Conservation (phyloP, 106 monocot species). For the Apostasia shenzhenica region DNA sequence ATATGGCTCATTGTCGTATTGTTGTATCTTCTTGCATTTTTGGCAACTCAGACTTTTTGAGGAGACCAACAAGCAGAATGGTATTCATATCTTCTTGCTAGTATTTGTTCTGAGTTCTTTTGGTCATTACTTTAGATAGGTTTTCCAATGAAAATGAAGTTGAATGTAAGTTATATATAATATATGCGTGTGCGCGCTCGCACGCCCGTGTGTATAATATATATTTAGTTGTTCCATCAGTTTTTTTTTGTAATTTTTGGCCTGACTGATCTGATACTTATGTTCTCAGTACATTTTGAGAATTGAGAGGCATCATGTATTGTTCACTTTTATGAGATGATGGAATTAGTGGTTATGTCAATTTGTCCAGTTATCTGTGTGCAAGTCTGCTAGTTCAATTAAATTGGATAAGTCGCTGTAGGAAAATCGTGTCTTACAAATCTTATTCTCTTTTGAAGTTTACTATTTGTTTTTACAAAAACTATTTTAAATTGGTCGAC, state of each 20-base stretch:
- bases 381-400: too few relatives aligned
- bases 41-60: slow-evolving; percentile 81
- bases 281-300: too few relatives aligned
- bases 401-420: too few relatives aligned
- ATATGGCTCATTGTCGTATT: slow-evolving; percentile 55
- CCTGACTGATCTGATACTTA: background rate
- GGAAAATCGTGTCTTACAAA: too few relatives aligned
- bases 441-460: too few relatives aligned
- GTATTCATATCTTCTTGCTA: slow-evolving; percentile 23
- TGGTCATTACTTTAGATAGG: background rate
- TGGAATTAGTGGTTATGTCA: too few relatives aligned
- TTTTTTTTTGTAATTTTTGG: background rate
- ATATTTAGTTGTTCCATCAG: background rate
- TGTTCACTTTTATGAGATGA: too few relatives aligned
- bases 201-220: too few relatives aligned
- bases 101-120: background rate
- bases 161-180: background rate
- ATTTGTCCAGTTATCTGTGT: too few relatives aligned
- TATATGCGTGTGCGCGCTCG: background rate
- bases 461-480: too few relatives aligned
- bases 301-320: too few relatives aligned
- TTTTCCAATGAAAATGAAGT: background rate
- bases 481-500: too few relatives aligned
- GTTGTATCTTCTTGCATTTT: slow-evolving; percentile 94
- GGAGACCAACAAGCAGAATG: slow-evolving; percentile 68